Base-by-base conservation (phyloP, 2,329 filamentous ascomycete genomes). In the Colletotrichum sojae region DNA sequence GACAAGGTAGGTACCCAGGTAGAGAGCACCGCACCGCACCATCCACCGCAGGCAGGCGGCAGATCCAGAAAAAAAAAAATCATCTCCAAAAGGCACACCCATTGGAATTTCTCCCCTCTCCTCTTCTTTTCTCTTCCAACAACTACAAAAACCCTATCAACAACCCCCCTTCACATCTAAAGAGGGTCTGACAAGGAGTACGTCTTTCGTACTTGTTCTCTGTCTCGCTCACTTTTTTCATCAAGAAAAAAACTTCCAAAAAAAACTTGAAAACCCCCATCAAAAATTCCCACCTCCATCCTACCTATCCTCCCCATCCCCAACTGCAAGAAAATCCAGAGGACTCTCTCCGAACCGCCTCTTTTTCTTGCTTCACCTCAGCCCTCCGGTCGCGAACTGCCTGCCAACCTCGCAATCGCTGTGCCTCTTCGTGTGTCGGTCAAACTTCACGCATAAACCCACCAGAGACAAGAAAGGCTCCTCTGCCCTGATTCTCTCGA, bases 161-260 rank as follows among this genome's bases (percentile, higher is more conserved):
- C 82, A 82, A 76, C 76, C 75, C 74, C 31, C 75, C 73, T 78
- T 76, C 78, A 80, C 79, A 81, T 77, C 79, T 78, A 80, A 81
- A 82, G 80, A 81, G 80, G 79, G 82, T 78, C 78, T 82, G 83
- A 83, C 84, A 84, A 84, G 85, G 84, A 86, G 86, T 86, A 84
- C 86, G 85, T 82, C 83, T 81, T 79, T 85, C 84, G 85, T 86
- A 83, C 85, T 85, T 82, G 79, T 83, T 86, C 84, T 87, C 85
- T 89, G 86, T 86, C 86, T 87, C 84, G 82, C 83, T 84, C 84
- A 81, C 81, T 83, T 85, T 82, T 83, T 83, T 78, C 78, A 78
- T 80, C 81, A 79, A 80, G 79, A 81, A 78, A 83, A 87, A 87
- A 86, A 81, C 80, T 81, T 82, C 77, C 80, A 85, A 89, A 89